These are phyloP conservation scores for Candida tammaniensis DNA, from an alignment of 805 yeast genomes.

Conservation along the genomic window DNA sequence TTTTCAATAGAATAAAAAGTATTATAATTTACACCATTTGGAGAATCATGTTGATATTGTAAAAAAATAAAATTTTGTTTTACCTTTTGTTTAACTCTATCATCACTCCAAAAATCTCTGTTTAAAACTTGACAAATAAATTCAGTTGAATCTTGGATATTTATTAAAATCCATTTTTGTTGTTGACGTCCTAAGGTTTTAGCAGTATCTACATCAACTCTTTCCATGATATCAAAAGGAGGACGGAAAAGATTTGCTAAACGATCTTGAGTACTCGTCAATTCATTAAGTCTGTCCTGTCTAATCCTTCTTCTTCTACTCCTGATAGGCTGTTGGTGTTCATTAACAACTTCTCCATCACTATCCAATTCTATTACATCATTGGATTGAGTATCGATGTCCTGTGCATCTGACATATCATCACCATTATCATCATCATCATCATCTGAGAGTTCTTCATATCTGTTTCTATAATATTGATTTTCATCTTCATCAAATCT, in stretches of 20 bases:
- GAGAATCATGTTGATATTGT: constrained; percentile 79
- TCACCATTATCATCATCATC: constrained; percentile 37
- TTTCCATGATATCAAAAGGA: constrained; percentile 85
- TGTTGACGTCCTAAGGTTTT: constrained; percentile 59
- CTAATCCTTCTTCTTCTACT: constrained; percentile 27
- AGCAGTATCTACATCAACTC: constrained; percentile 69
- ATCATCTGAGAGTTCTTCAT: constrained; percentile 18
- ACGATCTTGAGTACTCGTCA: constrained; percentile 57
- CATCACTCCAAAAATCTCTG: constrained; percentile 88
- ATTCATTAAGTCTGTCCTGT: constrained; percentile 26
- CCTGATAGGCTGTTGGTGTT: constrained; percentile 3
- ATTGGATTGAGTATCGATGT: constrained; percentile 23
- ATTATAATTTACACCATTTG: constrained; percentile 66
- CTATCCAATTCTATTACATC: constrained; percentile 27
- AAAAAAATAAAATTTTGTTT: constrained; percentile 72
- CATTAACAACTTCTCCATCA: constrained; percentile 23
- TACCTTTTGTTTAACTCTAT: constrained; percentile 60
- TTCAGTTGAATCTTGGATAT: constrained; percentile 81
- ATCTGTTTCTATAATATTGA: constrained; percentile 18
- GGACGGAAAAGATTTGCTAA: constrained; percentile 86
- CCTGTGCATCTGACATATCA: constrained; percentile 17
- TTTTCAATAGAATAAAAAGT: constrained; percentile 69
- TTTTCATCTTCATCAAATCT: constrained; percentile 41
- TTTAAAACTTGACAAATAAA: constrained; percentile 88
- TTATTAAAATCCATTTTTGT: constrained; percentile 80